These are phyloP conservation scores for Candida labiduridarum DNA, from an alignment of 1,139 yeast genomes.

Conservation along the genomic window DNA sequence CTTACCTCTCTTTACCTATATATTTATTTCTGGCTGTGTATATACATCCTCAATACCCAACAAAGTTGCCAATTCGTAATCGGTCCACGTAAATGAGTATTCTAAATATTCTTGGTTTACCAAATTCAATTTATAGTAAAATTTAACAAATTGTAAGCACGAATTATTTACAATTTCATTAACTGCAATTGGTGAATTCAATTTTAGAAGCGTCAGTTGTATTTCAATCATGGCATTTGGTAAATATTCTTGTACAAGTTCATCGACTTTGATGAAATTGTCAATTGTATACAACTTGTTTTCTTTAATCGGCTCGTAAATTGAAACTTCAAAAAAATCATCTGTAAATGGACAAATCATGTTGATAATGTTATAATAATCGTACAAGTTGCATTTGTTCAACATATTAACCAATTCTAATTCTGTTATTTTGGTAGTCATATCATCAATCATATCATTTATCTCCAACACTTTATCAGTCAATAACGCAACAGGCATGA, in stretches of 20 bases:
- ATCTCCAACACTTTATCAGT: conserved; percentile 44
- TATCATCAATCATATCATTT: conserved; percentile 32
- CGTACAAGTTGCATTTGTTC: conserved; percentile 51
- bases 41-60: conserved; percentile 56
- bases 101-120: conserved; percentile 45
- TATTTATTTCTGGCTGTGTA: conserved; percentile 5
- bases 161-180: conserved; percentile 55
- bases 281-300: conserved; percentile 58
- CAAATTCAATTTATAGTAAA: conserved; percentile 52
- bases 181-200: conserved; percentile 65
- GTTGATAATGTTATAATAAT: conserved; percentile 62
- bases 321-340: conserved; percentile 52
- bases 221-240: conserved; percentile 66
- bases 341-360: conserved; percentile 66
- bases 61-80: conserved; percentile 61
- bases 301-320: conserved; percentile 66
- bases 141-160: conserved; percentile 50
- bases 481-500: conserved; percentile 47
- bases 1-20: background rate
- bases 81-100: conserved; percentile 53
- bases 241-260: conserved; percentile 48
- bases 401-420: conserved; percentile 49
- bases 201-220: conserved; percentile 56
- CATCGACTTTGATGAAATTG: conserved; percentile 43
- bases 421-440: conserved; percentile 39